phyloP scores from a whole-genome alignment of 441 rosid genomes.

The Syzygium malaccense region DNA sequence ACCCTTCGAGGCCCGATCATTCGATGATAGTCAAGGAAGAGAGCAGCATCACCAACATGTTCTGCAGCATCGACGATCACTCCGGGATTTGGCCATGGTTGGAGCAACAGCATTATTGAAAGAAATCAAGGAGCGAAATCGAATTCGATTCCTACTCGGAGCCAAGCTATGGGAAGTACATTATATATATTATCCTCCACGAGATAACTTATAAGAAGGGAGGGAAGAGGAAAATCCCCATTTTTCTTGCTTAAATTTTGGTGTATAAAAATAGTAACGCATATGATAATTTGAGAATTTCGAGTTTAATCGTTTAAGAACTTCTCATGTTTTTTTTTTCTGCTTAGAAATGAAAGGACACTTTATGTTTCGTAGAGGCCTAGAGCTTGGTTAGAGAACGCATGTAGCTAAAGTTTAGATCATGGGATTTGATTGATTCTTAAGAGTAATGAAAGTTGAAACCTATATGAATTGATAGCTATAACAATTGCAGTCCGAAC shows the following conservation, averaged over 20 bases:
- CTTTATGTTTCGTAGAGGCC: neutral
- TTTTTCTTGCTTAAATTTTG: neutral
- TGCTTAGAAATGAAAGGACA: neutral
- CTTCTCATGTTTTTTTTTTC: neutral
- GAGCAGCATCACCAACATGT: slow-evolving; percentile 69
- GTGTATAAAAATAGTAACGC: neutral
- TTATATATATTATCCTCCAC: neutral
- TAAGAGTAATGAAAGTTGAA: neutral
- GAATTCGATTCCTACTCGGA: neutral
- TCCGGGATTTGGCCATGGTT: slow-evolving; percentile 98
- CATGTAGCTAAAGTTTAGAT: neutral
- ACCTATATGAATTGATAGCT: neutral
- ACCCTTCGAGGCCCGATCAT: slow-evolving; percentile 34
- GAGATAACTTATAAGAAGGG: neutral
- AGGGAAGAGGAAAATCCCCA: neutral
- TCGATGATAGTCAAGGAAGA: slow-evolving; percentile 60
- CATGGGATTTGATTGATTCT: neutral
- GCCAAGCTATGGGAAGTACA: neutral
- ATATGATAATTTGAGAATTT: neutral
- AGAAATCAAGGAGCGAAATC: neutral
- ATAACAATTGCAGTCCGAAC: neutral
- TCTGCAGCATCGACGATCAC: slow-evolving; percentile 81
- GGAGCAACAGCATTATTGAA: slow-evolving; percentile 76
- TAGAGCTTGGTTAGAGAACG: neutral
- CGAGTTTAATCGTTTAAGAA: neutral